Evolutionary conservation across 2,329 filamentous ascomycete genomes (phyloP), one percentile per base, ranked within the genome.

Genomic region (Kalmusia sp.): DNA sequence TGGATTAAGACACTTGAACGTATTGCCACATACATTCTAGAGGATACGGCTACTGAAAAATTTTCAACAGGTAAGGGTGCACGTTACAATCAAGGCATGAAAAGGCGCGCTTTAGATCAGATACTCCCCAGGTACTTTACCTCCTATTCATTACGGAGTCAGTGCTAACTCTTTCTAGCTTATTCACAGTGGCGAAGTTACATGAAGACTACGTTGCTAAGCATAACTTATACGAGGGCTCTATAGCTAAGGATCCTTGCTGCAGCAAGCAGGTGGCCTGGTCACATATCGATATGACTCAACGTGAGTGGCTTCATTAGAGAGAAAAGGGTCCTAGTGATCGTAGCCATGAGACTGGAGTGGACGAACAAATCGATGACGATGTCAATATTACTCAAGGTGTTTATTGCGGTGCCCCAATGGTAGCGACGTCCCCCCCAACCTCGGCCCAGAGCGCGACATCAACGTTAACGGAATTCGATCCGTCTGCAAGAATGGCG

Each of bases 181-280:
- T 73, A 2, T 70, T 72, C 28, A 63, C 68, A 6, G 51, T 62
- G 12, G 67, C 67, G 1, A 61, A 66, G 35, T 50, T 56, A 1
- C 62, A 68, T 39, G 69, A 73, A 52, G 69, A 71, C 28, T 64
- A 71, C 48, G 28, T 71, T 11, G 58, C 58, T 14, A 57, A 60
- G 37, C 60, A 69, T 37, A 39, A 54, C 6, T 58, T 70, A 1
- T 69, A 59, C 22, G 64, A 70, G 43, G 64, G 60, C 8, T 55
- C 49, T 12, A 61, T 55, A 9, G 55, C 61, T 12, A 35, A 39
- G 7, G 63, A 69, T 27, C 57, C 59, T 12, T 57, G 54, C 3
- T 54, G 46, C 15, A 68, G 70, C 15, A 67, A 58, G 35, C 34
- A 57, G 14, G 51, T 65, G 22, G 63, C 59, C 5, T 72, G 69